Conservation (phyloP, 768 basidiomycete species). For the Rhizopogon sp. region DNA sequence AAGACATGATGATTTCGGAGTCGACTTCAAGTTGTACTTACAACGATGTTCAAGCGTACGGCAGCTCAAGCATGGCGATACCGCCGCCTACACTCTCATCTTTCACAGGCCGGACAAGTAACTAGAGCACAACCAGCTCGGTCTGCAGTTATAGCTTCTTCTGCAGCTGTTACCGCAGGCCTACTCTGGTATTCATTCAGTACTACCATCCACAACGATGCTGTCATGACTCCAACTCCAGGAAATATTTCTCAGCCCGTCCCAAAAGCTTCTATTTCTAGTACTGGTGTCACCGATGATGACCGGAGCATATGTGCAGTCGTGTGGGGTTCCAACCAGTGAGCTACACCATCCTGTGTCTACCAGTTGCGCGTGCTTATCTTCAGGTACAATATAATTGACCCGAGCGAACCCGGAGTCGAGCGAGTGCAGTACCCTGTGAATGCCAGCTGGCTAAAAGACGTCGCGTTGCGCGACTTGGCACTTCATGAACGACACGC, state of each 20-base stretch:
- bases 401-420: slow-evolving; percentile 31
- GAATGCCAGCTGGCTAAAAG: slow-evolving; percentile 53
- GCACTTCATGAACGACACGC: slow-evolving; percentile 61
- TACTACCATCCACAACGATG: slow-evolving; percentile 33
- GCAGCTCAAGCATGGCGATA: not conserved
- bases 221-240: slow-evolving; percentile 7
- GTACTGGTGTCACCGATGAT: slow-evolving; percentile 16
- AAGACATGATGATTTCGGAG: not conserved
- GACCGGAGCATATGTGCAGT: slow-evolving; percentile 39
- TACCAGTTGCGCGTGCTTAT: not conserved
- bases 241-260: slow-evolving; percentile 1
- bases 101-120: slow-evolving; percentile 19
- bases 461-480: slow-evolving; percentile 69
- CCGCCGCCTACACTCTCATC: slow-evolving; percentile 12
- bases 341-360: slow-evolving; percentile 13
- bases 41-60: slow-evolving; percentile 11
- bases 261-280: slow-evolving; percentile 7
- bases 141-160: slow-evolving; percentile 18
- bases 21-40: not conserved
- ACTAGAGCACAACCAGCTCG: slow-evolving; percentile 12
- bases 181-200: slow-evolving; percentile 35
- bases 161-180: slow-evolving; percentile 30
- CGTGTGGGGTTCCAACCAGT: slow-evolving; percentile 79
- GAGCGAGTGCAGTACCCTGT: slow-evolving; percentile 47
- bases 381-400: slow-evolving; percentile 42